These are phyloP conservation scores for Ganoderma leucocontextum DNA, from an alignment of 1,284 basidiomycete species.

Conservation along the genomic window DNA sequence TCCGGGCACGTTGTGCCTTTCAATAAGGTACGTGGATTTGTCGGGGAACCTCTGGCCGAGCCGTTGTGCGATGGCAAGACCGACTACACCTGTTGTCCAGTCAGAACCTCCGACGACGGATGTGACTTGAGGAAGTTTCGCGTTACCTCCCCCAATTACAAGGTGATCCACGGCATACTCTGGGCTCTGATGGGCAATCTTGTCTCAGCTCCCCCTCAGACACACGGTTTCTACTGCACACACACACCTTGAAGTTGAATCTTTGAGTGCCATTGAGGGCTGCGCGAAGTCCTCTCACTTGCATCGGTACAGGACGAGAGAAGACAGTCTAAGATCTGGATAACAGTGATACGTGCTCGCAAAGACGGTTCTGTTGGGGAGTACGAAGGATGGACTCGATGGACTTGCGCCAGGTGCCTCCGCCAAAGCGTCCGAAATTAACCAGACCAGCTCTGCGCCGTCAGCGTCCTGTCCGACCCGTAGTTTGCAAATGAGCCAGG, in stretches of 20 bases:
- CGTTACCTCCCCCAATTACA: constrained; percentile 88
- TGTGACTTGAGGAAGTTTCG: neutral
- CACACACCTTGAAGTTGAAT: constrained; percentile 67
- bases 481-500: too few relatives aligned
- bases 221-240: neutral
- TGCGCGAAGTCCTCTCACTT: constrained; percentile 53
- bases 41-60: constrained; percentile 73
- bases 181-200: constrained; percentile 56
- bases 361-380: too few relatives aligned
- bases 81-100: constrained; percentile 73
- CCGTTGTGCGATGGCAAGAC: constrained; percentile 86
- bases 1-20: constrained; percentile 78
- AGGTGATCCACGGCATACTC: constrained; percentile 87
- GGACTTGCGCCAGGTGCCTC: too few relatives aligned
- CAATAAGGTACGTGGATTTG: constrained; percentile 87
- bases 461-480: too few relatives aligned
- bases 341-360: too few relatives aligned
- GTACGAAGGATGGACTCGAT: too few relatives aligned
- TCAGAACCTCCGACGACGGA: neutral
- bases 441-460: too few relatives aligned
- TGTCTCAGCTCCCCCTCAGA: neutral
- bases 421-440: too few relatives aligned
- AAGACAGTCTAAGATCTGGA: neutral
- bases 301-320: constrained; percentile 11
- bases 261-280: constrained; percentile 69